phyloP scores from a whole-genome alignment of 2,329 filamentous ascomycete species.

The Talaromyces verruculosus region DNA sequence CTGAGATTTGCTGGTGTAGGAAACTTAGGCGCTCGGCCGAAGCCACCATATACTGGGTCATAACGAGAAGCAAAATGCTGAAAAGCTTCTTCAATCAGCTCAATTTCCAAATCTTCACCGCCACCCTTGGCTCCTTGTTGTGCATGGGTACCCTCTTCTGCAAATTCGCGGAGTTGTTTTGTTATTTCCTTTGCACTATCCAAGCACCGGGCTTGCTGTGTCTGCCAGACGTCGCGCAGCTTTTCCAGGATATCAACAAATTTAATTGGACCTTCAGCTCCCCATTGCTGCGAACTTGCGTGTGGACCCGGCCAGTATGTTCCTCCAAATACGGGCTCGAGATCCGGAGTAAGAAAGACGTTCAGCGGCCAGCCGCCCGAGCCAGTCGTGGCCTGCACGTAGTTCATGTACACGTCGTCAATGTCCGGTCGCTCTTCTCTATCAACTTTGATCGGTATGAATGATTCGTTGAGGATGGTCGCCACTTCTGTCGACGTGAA shows the following conservation, averaged over 20 bases:
- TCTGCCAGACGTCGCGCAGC: constrained; percentile 71
- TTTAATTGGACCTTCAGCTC: constrained; percentile 61
- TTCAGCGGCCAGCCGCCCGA: constrained; percentile 93
- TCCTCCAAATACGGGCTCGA: constrained; percentile 92
- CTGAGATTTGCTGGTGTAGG: constrained; percentile 81
- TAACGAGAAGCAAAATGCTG: constrained; percentile 77
- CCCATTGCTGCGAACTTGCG: constrained; percentile 47
- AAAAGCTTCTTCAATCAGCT: constrained; percentile 87
- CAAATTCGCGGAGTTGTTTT: constrained; percentile 78
- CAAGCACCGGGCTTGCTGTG: constrained; percentile 78
- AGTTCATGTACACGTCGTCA: constrained; percentile 97
- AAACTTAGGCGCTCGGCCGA: constrained; percentile 80
- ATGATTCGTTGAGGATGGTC: constrained; percentile 76
- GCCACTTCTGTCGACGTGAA: constrained; percentile 84
- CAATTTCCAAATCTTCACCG: constrained; percentile 77
- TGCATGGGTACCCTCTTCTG: constrained; percentile 73
- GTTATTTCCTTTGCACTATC: constrained; percentile 82
- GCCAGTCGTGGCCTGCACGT: constrained; percentile 87
- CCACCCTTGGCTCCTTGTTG: constrained; percentile 44
- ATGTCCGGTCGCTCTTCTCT: constrained; percentile 91
- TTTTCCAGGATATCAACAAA: constrained; percentile 83
- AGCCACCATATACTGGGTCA: constrained; percentile 76
- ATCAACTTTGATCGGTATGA: constrained; percentile 90
- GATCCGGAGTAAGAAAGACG: constrained; percentile 89
- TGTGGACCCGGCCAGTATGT: constrained; percentile 91